These are phyloP conservation scores for Cystobasidium sp. DNA, from an alignment of 1,284 basidiomycete species.

Conservation along the genomic window DNA sequence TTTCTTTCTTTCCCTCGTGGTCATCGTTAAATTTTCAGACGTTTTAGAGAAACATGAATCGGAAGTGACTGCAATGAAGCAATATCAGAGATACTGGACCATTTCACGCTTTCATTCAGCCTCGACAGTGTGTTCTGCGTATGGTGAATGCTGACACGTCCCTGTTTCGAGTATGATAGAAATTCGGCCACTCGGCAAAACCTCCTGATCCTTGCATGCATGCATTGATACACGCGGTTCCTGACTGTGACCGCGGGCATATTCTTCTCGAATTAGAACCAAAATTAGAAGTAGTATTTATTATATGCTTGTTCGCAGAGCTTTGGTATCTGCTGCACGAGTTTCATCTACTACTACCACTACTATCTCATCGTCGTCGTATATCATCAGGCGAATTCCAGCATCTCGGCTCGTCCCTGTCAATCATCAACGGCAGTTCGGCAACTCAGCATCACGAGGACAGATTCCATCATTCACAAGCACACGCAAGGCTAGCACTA, in stretches of 20 bases:
- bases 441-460: not conserved
- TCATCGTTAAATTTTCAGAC: no score
- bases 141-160: no score
- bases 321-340: no score
- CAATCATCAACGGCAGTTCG: not conserved
- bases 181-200: not conserved
- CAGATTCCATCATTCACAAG: not conserved
- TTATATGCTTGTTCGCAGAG: constrained; percentile 14
- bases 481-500: not conserved
- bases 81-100: no score
- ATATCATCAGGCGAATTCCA: not conserved
- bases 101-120: no score
- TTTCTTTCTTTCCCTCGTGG: no score
- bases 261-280: constrained; percentile 2
- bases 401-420: not conserved
- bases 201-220: not conserved
- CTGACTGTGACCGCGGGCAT: not conserved
- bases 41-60: no score
- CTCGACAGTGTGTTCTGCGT: no score
- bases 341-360: not conserved
- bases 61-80: no score
- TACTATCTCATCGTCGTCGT: no score
- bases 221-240: not conserved
- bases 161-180: no score
- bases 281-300: not conserved